Conservation (phyloP, 345 rosid species). For the sweet orange (Citrus sinensis) region DNA sequence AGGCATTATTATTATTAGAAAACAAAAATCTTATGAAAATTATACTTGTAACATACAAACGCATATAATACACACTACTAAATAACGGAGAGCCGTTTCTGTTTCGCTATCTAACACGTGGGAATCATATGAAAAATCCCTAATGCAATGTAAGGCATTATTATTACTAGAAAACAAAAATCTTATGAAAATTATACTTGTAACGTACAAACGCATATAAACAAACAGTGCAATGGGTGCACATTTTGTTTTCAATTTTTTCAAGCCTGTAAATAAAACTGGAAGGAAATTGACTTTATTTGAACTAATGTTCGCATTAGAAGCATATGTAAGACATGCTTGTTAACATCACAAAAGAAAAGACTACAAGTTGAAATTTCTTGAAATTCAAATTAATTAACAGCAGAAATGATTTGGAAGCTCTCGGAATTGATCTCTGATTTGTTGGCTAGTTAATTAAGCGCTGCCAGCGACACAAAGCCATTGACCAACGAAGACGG, state of each 20-base stretch:
- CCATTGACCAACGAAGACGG: conserved; percentile 37
- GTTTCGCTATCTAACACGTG: no score
- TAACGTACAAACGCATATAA: neutral
- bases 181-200: no score
- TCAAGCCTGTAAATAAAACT: no score
- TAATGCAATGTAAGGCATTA: no score
- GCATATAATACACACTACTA: no score
- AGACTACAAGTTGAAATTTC: neutral
- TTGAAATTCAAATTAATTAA: neutral
- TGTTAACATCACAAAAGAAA: neutral
- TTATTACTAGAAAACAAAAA: no score
- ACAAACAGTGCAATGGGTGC: neutral
- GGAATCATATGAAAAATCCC: no score
- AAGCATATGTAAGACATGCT: neutral
- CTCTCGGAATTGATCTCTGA: neutral
- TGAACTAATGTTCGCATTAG: neutral
- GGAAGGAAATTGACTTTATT: neutral
- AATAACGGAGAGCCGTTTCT: no score
- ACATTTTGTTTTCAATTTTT: neutral
- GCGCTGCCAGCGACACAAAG: conserved; percentile 28
- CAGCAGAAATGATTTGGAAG: neutral
- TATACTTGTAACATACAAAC: neutral
- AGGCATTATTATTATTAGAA: no score
- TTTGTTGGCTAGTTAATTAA: neutral
- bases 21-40: no score